Conservation (phyloP, 2,329 filamentous ascomycete genomes). For the Fusarium algeriense region DNA sequence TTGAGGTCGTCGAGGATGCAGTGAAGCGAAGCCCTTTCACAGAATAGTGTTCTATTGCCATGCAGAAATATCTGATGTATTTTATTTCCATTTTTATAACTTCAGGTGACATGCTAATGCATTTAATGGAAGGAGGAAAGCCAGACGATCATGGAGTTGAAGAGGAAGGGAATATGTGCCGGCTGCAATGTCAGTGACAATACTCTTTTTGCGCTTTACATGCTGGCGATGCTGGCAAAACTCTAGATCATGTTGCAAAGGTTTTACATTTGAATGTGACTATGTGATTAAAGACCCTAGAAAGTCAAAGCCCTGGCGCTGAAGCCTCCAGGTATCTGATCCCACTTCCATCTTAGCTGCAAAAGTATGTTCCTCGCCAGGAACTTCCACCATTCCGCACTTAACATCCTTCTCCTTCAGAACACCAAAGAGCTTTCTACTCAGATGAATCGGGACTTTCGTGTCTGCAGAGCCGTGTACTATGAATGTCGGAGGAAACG, state of each 20-base stretch:
- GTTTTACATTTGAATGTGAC: too few relatives aligned
- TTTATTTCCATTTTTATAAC: too few relatives aligned
- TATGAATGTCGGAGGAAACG: background rate
- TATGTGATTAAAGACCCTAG: background rate
- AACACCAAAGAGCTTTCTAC: fast-evolving
- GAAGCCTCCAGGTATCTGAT: background rate
- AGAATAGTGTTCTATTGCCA: fast-evolving
- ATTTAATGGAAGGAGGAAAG: too few relatives aligned
- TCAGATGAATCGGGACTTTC: background rate
- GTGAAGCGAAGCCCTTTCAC: background rate
- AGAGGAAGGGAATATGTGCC: too few relatives aligned
- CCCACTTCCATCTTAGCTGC: background rate
- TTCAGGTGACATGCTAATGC: too few relatives aligned
- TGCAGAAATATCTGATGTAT: background rate
- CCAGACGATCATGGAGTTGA: too few relatives aligned
- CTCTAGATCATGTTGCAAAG: too few relatives aligned
- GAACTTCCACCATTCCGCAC: background rate
- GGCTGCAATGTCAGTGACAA: too few relatives aligned
- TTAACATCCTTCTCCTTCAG: background rate
- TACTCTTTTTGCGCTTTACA: too few relatives aligned
- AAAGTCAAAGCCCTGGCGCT: background rate
- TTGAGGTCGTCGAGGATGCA: background rate
- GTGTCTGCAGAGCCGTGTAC: background rate
- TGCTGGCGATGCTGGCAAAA: too few relatives aligned
- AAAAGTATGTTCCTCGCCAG: background rate